phyloP scores from a whole-genome alignment of 345 rosid species.

The Euphorbia tirucalli region DNA sequence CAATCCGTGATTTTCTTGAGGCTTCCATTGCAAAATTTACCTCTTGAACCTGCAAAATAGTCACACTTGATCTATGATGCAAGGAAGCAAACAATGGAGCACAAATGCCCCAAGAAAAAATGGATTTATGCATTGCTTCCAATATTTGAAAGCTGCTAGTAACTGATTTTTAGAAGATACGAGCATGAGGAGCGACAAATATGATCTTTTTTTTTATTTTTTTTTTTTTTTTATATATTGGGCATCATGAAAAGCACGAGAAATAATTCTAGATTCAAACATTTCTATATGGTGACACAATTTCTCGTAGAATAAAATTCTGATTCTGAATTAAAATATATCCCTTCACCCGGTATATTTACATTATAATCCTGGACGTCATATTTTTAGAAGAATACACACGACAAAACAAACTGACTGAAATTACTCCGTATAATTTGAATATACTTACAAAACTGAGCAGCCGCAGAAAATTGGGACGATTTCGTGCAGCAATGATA shows the following conservation, averaged over 20 bases:
- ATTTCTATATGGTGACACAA: background rate
- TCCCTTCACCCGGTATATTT: slow-evolving; percentile 1
- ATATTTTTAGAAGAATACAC: background rate
- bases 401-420: background rate
- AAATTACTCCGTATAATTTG: slow-evolving; percentile 7
- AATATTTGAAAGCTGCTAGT: background rate
- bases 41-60: slow-evolving; percentile 64
- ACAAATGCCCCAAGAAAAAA: background rate
- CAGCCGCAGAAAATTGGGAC: slow-evolving; percentile 55
- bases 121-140: background rate
- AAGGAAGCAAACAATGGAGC: background rate
- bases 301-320: background rate
- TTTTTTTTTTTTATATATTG: too few species aligned
- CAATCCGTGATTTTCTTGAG: slow-evolving; percentile 72
- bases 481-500: slow-evolving; percentile 58
- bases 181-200: background rate
- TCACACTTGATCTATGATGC: slow-evolving; percentile 12
- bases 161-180: background rate
- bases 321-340: background rate
- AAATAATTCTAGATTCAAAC: background rate
- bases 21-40: slow-evolving; percentile 91
- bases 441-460: slow-evolving; percentile 74
- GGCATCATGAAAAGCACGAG: background rate
- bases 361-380: background rate
- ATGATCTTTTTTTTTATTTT: background rate